Evolutionary conservation across 306 rosid species (phyloP).

Genomic region (Rosa lucieae): DNA sequence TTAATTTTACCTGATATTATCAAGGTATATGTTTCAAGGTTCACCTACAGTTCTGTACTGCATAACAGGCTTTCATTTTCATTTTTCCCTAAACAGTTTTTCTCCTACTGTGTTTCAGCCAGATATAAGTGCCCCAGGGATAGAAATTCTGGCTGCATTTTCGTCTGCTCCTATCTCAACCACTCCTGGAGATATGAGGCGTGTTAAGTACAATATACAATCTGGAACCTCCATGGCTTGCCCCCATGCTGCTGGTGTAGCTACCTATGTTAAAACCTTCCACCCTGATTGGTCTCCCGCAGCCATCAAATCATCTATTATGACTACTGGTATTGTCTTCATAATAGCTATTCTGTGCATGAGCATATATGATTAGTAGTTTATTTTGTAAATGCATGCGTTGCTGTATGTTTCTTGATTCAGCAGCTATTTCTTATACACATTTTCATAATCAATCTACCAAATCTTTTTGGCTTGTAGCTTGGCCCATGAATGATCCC

Average conservation of each 20-base stretch:
- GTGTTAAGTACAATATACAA: constrained; percentile 16
- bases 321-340: constrained; percentile 27
- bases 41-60: not conserved
- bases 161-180: constrained; percentile 17
- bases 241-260: constrained; percentile 31
- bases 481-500: constrained; percentile 18
- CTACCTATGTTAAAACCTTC: constrained; percentile 34
- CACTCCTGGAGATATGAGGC: constrained; percentile 2
- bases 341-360: constrained; percentile 17
- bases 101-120: constrained; percentile 19
- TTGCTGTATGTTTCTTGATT: too few relatives aligned
- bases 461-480: constrained; percentile 1
- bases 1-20: constrained; percentile 16
- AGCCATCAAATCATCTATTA: constrained; percentile 35
- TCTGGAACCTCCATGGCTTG: constrained; percentile 40
- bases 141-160: constrained; percentile 29
- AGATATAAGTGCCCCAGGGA: constrained; percentile 37
- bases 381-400: too few relatives aligned
- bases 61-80: too few relatives aligned
- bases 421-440: too few relatives aligned
- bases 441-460: too few relatives aligned
- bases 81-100: not conserved
- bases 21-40: constrained; percentile 11
- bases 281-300: constrained; percentile 42
- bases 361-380: constrained; percentile 9